Evolutionary conservation across 2,329 filamentous ascomycete genomes (phyloP).

Genomic region (Diatrype stigma): DNA sequence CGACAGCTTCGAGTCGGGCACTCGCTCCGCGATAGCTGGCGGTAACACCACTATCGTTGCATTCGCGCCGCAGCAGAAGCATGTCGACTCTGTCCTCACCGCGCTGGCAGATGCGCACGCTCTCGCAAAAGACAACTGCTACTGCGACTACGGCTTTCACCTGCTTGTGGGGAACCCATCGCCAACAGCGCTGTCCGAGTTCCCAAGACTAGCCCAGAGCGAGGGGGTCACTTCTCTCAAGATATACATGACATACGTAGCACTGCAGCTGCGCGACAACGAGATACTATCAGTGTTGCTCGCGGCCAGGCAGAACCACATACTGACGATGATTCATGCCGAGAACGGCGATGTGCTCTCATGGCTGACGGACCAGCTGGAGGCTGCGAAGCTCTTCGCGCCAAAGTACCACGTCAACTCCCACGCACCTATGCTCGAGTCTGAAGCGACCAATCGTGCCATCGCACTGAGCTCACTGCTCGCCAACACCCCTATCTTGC

Average conservation of each 20-base stretch:
- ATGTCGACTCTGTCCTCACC: constrained; percentile 38
- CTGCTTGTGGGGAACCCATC: constrained; percentile 17
- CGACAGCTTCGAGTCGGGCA: constrained; percentile 38
- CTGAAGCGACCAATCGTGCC: constrained; percentile 49
- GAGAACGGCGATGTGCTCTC: constrained; percentile 51
- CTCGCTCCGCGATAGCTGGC: constrained; percentile 51
- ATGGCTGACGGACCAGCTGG: constrained; percentile 50
- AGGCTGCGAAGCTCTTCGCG: constrained; percentile 41
- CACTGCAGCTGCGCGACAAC: constrained; percentile 44
- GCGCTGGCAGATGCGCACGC: constrained; percentile 44
- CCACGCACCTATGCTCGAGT: constrained; percentile 45
- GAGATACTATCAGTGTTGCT: constrained; percentile 49
- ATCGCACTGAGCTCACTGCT: constrained; percentile 47
- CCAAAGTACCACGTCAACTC: constrained; percentile 48
- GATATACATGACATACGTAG: constrained; percentile 44
- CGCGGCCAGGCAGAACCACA: constrained; percentile 33
- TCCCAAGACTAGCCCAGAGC: constrained; percentile 31
- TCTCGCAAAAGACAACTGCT: constrained; percentile 39
- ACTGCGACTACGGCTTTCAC: constrained; percentile 56
- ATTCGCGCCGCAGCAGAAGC: constrained; percentile 51
- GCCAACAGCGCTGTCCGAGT: constrained; percentile 27
- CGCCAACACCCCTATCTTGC: constrained; percentile 44
- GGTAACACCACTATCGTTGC: constrained; percentile 56
- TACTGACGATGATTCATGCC: constrained; percentile 53
- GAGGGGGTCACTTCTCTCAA: constrained; percentile 41